Evolutionary conservation across 768 basidiomycete species (phyloP), one percentile per base, ranked within the genome.

Genomic region (Tricholoma furcatifolium): DNA sequence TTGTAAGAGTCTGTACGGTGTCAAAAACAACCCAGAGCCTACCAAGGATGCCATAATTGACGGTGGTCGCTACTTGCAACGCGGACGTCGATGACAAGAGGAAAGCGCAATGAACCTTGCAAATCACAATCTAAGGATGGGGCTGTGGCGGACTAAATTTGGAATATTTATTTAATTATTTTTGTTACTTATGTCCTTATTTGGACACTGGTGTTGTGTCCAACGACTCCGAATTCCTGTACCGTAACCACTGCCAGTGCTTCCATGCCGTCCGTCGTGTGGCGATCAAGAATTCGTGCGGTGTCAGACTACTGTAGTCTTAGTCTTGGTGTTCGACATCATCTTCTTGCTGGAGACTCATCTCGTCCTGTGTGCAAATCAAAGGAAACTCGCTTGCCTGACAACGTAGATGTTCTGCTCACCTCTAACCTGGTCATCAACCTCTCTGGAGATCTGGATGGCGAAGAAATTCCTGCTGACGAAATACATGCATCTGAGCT

Each of bases 361-460:
- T 39, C 78, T 6, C 63, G 69, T 10, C 43, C 48, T 0, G 50
- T 67, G 14, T 56, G 63, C 57, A 62, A 38, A 51, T 53, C 74
- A 45, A 76, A 68, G 50, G 73, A 57, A 62, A 45, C 75, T 59
- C 60, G 70, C 50, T 67, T 76, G 50, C 68, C 70, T 9, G 68
- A 70, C 11, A 62, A 68, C 39, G 61, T 84, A 24, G 81, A 84
- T 62, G 72, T 86, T 20, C 60, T 79, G 34, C 69, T 79, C 43
- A 65, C 74, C 34, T 76, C 82, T 6, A 73, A 76, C 62, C 58
- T 89, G 36, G 58, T 72, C 27, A 61, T 91, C 53, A 70, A 79
- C 11, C 61, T 90, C 56, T 73, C 79, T 52, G 88, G 85, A 36
- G 68, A 69, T 30, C 57, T 81, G 27, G 75, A 88, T 60, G 71